Base-by-base conservation (phyloP, 768 basidiomycete species). In the Macrolepiota fuliginosa region DNA sequence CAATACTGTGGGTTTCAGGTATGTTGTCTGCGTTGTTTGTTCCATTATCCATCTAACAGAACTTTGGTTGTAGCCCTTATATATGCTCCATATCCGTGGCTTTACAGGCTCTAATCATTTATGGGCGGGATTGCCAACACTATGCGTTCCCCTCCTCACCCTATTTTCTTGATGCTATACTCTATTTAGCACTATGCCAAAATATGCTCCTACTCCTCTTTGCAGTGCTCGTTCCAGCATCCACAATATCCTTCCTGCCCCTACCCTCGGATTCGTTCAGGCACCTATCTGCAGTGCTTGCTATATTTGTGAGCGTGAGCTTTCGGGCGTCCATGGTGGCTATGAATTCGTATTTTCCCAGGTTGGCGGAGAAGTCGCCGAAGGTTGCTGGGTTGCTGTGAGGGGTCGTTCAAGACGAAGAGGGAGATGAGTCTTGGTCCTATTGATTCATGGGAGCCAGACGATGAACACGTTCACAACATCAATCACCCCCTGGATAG, bases 1-100 rank as follows among this genome's bases (percentile, higher is more conserved):
- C 54, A 94, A 96, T 69, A 93, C 82, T 12, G 94, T 94, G 1
- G 94, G 93, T 69, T 96, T 94, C 72, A 95, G 93, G 94, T 92
- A 54, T 45, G 83, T 50, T 24, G 27, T 17, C 15, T 3, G 5
- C 32, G 9, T 17, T 15, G 25, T 29, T 3, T n/a, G n/a, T n/a
- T 46, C 15, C 57, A 1, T n/a, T 7, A 10, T 2, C 24, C 6
- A 49, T 29, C 24, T 12, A n/a, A n/a, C 29, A 49, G 4, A 15
- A 3, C 17, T 3, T 4, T 24, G 10, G 27, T 27, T 54, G 2
- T 67, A 96, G 94, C 67, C 78, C 98, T 37, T 95, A 96, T 70
- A 83, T 89, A 32, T 91, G 93, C 72, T 97, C 96, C 0, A 77
- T 87, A 13, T 93, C 92, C 0, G 96, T 98, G 0, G 89, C 90